Evolutionary conservation across 108 stramenopile species (phyloP), one percentile per base, ranked within the genome.

Genomic region (Pseudonitzschia delicatissima): DNA sequence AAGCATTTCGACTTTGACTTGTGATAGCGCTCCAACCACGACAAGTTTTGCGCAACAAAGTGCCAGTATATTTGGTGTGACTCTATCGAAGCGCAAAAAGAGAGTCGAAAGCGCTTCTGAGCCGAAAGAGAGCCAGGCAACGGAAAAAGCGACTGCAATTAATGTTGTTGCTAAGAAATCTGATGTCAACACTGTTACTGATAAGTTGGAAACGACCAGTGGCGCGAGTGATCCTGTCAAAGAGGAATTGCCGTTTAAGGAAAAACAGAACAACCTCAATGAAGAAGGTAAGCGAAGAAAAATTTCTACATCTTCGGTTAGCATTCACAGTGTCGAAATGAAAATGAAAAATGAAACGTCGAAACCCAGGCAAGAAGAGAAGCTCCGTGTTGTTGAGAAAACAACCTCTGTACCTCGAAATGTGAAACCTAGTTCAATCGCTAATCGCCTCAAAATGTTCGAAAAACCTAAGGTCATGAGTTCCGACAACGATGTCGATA

Each of bases 1-100:
- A 32, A 27, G 33, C 29, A 32, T 4, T 57, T 2, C 29, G 1
- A 57, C 5, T 9, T 9, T 2, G 2, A 3, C 33, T 15, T 32
- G 28, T 4, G 31, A 50, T 50, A 25, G 49, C 23, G 49, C 8
- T 18, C 13, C 49, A 50, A 50, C 5, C n/a, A 50, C 5, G 23
- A 18, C 8, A 11, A 18, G 31, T 27, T 57, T 57, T 27, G 53
- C 32, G 8, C 53, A 55, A 17, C 29, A 55, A 55, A 55, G 53
- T 31, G 53, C 53, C 12, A 55, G 53, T 55, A 55, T 33, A 13
- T 55, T 55, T 33, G 53, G 53, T 9, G 53, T 55, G 17, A 55
- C 21, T 28, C 53, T 55, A 34, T 31, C 20, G 31, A 55, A 55
- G 15, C 53, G 53, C 29, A 55, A 55, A 3, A 15, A 3, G 47